Percentiles rank a stretch among this genome's conserved stretches.
These are phyloP conservation scores for Kitagawia praeruptora DNA, from an alignment of 129 eudicot genomes.

Conservation along the genomic window DNA sequence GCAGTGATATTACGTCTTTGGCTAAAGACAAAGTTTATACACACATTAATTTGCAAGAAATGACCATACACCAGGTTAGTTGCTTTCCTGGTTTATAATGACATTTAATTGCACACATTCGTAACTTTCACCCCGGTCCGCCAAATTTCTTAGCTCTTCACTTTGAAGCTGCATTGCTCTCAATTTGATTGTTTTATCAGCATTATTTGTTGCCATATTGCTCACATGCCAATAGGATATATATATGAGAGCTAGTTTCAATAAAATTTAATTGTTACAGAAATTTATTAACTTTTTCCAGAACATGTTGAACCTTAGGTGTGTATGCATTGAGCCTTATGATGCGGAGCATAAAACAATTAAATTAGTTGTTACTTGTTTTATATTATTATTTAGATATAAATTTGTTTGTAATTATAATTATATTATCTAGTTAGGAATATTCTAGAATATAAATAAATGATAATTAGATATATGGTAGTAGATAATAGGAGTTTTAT, in stretches of 20 bases:
- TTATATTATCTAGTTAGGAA: too few relatives aligned
- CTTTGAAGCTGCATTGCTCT: neutral
- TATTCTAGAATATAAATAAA: too few relatives aligned
- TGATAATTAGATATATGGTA: too few relatives aligned
- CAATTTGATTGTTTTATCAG: neutral
- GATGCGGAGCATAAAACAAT: too few relatives aligned
- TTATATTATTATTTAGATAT: too few relatives aligned
- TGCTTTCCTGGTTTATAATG: neutral
- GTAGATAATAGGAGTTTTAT: too few relatives aligned
- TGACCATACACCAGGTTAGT: slow-evolving; percentile 73
- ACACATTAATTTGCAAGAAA: slow-evolving; percentile 69
- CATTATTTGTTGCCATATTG: neutral
- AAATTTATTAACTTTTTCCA: too few relatives aligned
- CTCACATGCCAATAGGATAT: neutral
- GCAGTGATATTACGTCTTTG: slow-evolving; percentile 87
- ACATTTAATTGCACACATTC: neutral
- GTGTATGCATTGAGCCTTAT: neutral
- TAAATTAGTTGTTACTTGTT: too few relatives aligned
- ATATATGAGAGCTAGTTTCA: neutral
- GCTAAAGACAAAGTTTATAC: slow-evolving; percentile 84
- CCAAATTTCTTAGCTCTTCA: neutral
- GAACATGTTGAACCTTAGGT: neutral
- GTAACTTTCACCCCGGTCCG: neutral
- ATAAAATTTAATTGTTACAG: too few relatives aligned
- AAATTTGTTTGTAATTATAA: too few relatives aligned